Evolutionary conservation across 306 rosid species (phyloP).

Genomic region (Malus domestica): ASM211411v1 NC_041795.1:11864001-11864500

Average conservation of each 20-base stretch:
- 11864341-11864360: conserved; percentile 53
- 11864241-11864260: conserved; percentile 10
- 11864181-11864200: neutral
- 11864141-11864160: conserved; percentile 31
- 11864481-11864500: no score
- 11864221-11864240: conserved; percentile 22
- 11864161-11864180: conserved; percentile 21
- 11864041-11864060: conserved; percentile 40
- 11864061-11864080: conserved; percentile 39
- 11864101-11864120: conserved; percentile 50
- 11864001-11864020: conserved; percentile 37
- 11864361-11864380: conserved; percentile 32
- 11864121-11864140: conserved; percentile 44
- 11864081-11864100: conserved; percentile 47
- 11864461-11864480: no score
- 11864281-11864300: neutral
- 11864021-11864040: conserved; percentile 54
- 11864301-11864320: conserved; percentile 33
- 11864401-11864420: neutral
- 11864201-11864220: neutral
- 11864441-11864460: no score
- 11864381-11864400: neutral
- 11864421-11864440: no score
- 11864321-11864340: conserved; percentile 43
- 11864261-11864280: neutral